These are phyloP conservation scores for Malus fusca DNA, from an alignment of 306 rosid species.

Conservation along the genomic window DNA sequence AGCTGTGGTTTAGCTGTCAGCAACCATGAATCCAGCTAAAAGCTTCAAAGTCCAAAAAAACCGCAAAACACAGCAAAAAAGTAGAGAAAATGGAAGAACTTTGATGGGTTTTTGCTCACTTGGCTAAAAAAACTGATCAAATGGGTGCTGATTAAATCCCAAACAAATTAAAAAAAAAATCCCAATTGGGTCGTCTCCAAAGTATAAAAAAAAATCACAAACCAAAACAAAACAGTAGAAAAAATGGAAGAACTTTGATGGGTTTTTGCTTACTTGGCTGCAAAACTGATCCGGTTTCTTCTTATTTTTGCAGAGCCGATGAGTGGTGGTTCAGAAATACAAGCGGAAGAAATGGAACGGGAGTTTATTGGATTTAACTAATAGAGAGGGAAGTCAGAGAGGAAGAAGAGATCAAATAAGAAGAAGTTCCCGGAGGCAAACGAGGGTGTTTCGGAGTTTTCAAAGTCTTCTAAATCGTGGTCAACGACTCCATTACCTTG, in stretches of 20 bases:
- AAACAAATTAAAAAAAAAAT: no score
- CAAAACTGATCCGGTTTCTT: slow-evolving; percentile 37
- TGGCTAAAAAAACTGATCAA: slow-evolving; percentile 37
- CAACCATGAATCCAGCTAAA: background rate
- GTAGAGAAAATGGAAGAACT: slow-evolving; percentile 7
- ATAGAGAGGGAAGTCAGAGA: slow-evolving; percentile 11
- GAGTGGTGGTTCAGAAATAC: slow-evolving; percentile 21
- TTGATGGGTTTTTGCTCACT: slow-evolving; percentile 6
- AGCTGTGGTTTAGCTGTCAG: background rate
- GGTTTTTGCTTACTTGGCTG: slow-evolving; percentile 23
- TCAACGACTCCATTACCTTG: slow-evolving; percentile 46
- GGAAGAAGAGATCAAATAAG: slow-evolving; percentile 31
- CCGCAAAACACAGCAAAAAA: slow-evolving; percentile 8
- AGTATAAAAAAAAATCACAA: slow-evolving; percentile 18
- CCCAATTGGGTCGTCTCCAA: slow-evolving; percentile 15
- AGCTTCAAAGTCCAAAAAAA: slow-evolving; percentile 18
- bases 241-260: slow-evolving; percentile 7
- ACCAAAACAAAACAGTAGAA: slow-evolving; percentile 1
- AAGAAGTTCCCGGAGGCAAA: slow-evolving; percentile 23
- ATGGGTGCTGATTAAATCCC: slow-evolving; percentile 17
- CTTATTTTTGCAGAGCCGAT: slow-evolving; percentile 8
- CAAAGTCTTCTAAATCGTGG: slow-evolving; percentile 55
- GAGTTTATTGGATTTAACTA: slow-evolving; percentile 1
- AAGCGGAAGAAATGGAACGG: slow-evolving; percentile 24
- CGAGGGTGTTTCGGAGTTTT: slow-evolving; percentile 60